Evolutionary conservation across 495 filamentous ascomycete genomes (phyloP).

Genomic region (Aspergillus asperescens): DNA sequence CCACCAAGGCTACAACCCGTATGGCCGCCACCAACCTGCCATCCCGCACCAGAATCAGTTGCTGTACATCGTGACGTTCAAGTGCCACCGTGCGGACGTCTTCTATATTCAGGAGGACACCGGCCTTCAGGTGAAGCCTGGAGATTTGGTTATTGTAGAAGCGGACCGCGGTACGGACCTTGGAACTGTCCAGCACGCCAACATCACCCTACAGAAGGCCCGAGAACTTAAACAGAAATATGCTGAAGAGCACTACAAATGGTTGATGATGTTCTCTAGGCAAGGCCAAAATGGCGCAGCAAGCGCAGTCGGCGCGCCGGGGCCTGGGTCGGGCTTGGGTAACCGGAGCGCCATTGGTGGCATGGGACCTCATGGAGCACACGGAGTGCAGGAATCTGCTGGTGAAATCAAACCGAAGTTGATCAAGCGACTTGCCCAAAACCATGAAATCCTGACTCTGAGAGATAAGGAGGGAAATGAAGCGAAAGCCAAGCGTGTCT

Average conservation of each 20-base stretch:
- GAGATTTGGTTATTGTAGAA: constrained; percentile 94
- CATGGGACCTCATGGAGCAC: constrained; percentile 64
- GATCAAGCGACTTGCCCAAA: constrained; percentile 88
- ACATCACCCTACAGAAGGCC: constrained; percentile 76
- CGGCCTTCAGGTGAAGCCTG: constrained; percentile 79
- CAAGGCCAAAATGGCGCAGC: constrained; percentile 59
- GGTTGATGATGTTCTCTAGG: constrained; percentile 94
- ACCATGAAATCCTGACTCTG: constrained; percentile 79
- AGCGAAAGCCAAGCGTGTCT: constrained; percentile 93
- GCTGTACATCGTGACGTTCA: constrained; percentile 93
- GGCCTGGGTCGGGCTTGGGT: constrained; percentile 45
- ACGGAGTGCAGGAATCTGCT: constrained; percentile 69
- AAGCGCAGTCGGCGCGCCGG: constrained; percentile 39
- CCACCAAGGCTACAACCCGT: constrained; percentile 50
- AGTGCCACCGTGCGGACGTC: constrained; percentile 87
- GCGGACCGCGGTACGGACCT: constrained; percentile 94
- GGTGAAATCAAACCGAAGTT: constrained; percentile 87
- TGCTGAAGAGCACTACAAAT: constrained; percentile 88
- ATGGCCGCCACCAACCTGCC: constrained; percentile 53
- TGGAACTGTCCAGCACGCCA: constrained; percentile 82
- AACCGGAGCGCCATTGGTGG: constrained; percentile 61
- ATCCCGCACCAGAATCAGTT: constrained; percentile 74
- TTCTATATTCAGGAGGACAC: constrained; percentile 96
- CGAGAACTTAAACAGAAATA: constrained; percentile 84
- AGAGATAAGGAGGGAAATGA: constrained; percentile 96